These are phyloP conservation scores for Hypomontagnella submonticulosa DNA, from an alignment of 495 filamentous ascomycete genomes.

Conservation along the genomic window DNA sequence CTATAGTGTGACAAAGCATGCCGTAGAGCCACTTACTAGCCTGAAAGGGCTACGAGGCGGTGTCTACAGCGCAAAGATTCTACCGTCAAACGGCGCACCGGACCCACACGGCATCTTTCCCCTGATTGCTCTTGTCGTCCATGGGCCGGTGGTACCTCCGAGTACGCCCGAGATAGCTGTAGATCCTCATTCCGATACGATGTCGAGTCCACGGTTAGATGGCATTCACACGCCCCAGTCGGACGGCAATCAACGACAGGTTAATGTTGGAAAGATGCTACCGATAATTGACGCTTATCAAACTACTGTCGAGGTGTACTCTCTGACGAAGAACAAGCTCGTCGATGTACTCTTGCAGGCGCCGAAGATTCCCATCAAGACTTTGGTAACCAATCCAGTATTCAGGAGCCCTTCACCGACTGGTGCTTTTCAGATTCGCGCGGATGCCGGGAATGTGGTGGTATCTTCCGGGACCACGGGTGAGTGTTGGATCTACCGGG, in stretches of 20 bases:
- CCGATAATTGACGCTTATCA: slow-evolving; percentile 71
- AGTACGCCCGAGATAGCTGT: slow-evolving; percentile 46
- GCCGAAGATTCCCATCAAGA: slow-evolving; percentile 58
- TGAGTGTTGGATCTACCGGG: slow-evolving; percentile 81
- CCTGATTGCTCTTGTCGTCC: slow-evolving; percentile 77
- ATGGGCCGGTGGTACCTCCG: slow-evolving; percentile 70
- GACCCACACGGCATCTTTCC: slow-evolving; percentile 58
- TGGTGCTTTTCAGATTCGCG: slow-evolving; percentile 76
- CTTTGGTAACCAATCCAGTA: slow-evolving; percentile 62
- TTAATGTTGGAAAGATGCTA: slow-evolving; percentile 28
- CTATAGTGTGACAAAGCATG: slow-evolving; percentile 72
- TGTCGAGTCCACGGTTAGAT: slow-evolving; percentile 53
- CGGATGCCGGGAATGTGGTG: slow-evolving; percentile 72
- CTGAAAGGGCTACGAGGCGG: slow-evolving; percentile 80
- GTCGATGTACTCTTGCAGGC: slow-evolving; percentile 74
- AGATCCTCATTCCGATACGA: slow-evolving; percentile 53
- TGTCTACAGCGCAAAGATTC: slow-evolving; percentile 82
- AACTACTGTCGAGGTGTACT: slow-evolving; percentile 87
- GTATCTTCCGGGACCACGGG: slow-evolving; percentile 84
- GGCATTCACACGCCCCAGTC: slow-evolving; percentile 47
- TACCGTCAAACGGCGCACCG: slow-evolving; percentile 63
- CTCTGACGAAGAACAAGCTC: slow-evolving; percentile 72
- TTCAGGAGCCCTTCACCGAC: slow-evolving; percentile 71
- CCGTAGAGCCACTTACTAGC: slow-evolving; percentile 70
- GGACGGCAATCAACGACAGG: slow-evolving; percentile 41